Percentiles rank a stretch among this genome's conserved stretches.
phyloP scores from a whole-genome alignment of 1,284 basidiomycete species.

The Schizopora paradoxa region DNA sequence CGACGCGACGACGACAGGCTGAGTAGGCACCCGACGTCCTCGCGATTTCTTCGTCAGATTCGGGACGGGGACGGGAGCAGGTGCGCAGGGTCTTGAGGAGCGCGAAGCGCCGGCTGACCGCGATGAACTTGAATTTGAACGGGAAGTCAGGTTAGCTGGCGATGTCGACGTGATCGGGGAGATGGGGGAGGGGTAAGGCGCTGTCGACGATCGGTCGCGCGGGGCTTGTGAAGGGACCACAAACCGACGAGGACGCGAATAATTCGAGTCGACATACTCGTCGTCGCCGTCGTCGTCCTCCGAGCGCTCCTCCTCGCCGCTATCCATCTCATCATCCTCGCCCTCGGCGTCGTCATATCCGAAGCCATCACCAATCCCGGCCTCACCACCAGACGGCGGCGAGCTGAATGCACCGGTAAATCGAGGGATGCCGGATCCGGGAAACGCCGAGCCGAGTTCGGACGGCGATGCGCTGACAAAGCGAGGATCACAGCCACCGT shows the following conservation, averaged over 20 bases:
- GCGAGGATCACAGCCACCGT: constrained; percentile 14
- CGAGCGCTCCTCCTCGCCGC: constrained; percentile 7
- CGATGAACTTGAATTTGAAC: too few species aligned
- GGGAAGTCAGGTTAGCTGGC: background rate
- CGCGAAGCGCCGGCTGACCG: constrained; percentile 1
- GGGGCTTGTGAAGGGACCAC: constrained; percentile 15
- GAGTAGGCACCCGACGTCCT: constrained; percentile 63
- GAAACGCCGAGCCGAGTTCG: constrained; percentile 6
- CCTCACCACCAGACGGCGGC: background rate
- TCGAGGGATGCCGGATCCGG: constrained; percentile 1
- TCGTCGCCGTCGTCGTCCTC: constrained; percentile 11
- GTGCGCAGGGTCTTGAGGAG: constrained; percentile 10
- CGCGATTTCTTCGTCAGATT: constrained; percentile 71
- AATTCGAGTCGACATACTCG: constrained; percentile 11
- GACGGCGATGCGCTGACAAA: constrained; percentile 18
- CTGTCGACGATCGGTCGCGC: constrained; percentile 9
- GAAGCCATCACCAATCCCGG: background rate
- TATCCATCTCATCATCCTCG: constrained; percentile 2
- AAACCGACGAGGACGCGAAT: constrained; percentile 3
- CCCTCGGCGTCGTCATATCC: constrained; percentile 9
- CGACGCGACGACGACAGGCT: constrained; percentile 33
- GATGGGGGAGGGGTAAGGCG: constrained; percentile 6
- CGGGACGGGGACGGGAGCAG: constrained; percentile 63
- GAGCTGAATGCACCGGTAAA: constrained; percentile 14
- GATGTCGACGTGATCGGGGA: background rate